Evolutionary conservation across 441 rosid genomes (phyloP), one percentile per base, ranked within the genome.

Genomic region (Breynia disticha): DNA sequence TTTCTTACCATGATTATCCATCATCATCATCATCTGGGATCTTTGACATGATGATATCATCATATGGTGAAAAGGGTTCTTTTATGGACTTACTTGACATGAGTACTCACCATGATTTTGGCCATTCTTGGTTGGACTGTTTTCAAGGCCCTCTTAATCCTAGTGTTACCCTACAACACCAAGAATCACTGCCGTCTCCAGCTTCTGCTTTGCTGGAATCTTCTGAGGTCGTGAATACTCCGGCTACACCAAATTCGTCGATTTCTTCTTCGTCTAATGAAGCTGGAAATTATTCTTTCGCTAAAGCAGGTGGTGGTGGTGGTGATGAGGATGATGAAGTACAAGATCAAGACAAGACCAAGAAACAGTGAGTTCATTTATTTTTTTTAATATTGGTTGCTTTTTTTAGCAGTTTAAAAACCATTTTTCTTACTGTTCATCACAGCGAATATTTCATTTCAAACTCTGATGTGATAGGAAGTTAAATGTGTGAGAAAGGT

Each of bases 221-320:
- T 9, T 80, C 89, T 11, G 98, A 86, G 75, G 90, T 83, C n/a
- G 58, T 79, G 60, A 83, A 79, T 67, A 67, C 72, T 55, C 94
- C 95, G 12, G 67, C 90, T 9, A 83, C 98, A 37, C 91, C 95
- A 1, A 82, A 88, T 3, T 76, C 87, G 4, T 87, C 95, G 21
- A 66, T 81, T 64, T 87, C 98, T 16, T 77, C 79, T 7, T 90
- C 90, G 2, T 90, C 90, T 0, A 85, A 87, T 45, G 95, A 80
- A 65, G 82, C 72, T 11, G 79, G 59, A 57, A 77, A 70, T 50
- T 69, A 67, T 19, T 28, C 35, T 4, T 0, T 28, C 8, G 74
- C 16, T 2, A 48, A 19, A 17, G 42, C 42, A 7, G 28, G 63
- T 19, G 62, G 48, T 2, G 28, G 63, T 19, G 62, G 62, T 42